Base-by-base conservation (phyloP, 805 yeast genomes). In the Ogataea pilisensis region DNA sequence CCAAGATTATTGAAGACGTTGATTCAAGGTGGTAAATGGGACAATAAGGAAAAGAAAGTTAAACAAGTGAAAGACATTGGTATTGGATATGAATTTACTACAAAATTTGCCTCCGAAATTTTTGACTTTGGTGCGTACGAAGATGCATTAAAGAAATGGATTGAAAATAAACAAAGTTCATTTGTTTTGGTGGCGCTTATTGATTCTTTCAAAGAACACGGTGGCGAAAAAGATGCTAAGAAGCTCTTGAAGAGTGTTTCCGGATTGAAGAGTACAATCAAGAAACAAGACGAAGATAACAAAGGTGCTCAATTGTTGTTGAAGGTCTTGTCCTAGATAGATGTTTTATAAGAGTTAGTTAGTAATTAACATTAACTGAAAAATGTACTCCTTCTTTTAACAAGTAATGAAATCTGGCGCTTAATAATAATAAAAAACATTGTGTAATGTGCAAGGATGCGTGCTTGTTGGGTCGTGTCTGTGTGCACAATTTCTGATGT, bases 21-120 rank as follows among this genome's bases (percentile, higher is more conserved):
- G 53, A 83, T 88, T 49, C 95, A 85, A 63, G 91, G 90, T 46
- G 90, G 90, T 54, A 86, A 80, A 57, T 87, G 88, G 84, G 80
- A 82, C 55, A 75, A 72, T 55, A 78, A 80, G 64, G 77, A 70
- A 51, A 78, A 72, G 63, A 72, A 64, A 54, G 65, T 72, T 35
- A 72, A 55, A 42, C 70, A 70, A 42, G 50, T 72, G 33, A 71
- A 66, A 11, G 53, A 45, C 21, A 70, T 67, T 58, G 80, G 65
- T 39, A 63, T 67, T 14, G 91, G 93, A 8, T 58, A 66, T 13
- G 75, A 72, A 18, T 83, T 83, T 62, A 87, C 90, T 7, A 55
- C 54, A 16, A 72, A 64, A 47, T 69, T 78, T 41, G 49, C 51
- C 16, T 72, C 73, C 35, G 72, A 67, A 30, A 37, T 58, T 28